These are phyloP conservation scores for Seiridium cupressi DNA, from an alignment of 2,329 filamentous ascomycete genomes.

Conservation along the genomic window DNA sequence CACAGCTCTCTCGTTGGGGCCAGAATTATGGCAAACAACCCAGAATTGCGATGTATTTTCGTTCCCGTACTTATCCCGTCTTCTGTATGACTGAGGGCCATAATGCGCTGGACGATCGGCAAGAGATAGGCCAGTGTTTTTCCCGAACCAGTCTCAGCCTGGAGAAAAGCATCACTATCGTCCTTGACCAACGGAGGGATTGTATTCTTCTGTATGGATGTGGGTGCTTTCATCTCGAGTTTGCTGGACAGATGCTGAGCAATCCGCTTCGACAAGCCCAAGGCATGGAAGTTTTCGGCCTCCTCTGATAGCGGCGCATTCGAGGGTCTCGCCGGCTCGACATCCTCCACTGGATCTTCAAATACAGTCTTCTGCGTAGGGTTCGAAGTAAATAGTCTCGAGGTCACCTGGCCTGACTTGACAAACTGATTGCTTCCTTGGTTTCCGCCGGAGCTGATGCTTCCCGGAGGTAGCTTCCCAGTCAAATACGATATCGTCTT, in stretches of 20 bases:
- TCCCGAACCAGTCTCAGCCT: conserved; percentile 95
- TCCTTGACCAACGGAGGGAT: conserved; percentile 77
- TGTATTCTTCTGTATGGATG: conserved; percentile 89
- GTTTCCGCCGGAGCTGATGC: conserved; percentile 28
- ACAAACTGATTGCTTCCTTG: too few species aligned
- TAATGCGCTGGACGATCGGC: conserved; percentile 85
- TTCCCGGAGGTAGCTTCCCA: conserved; percentile 34
- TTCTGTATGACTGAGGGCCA: conserved; percentile 65
- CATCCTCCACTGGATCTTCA: conserved; percentile 44
- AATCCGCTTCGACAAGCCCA: conserved; percentile 78
- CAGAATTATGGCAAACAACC: conserved; percentile 89
- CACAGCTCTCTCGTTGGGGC: conserved; percentile 92
- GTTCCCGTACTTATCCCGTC: conserved; percentile 41
- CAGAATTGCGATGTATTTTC: conserved; percentile 77
- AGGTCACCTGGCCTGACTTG: conserved; percentile 42
- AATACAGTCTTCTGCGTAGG: conserved; percentile 67
- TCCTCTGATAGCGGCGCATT: conserved; percentile 88
- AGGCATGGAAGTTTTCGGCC: conserved; percentile 78
- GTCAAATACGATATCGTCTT: conserved; percentile 29
- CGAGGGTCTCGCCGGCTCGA: conserved; percentile 68
- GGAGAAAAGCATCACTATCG: conserved; percentile 89
- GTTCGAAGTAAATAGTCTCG: conserved; percentile 90
- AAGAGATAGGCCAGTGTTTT: conserved; percentile 96
- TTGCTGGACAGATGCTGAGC: conserved; percentile 83
- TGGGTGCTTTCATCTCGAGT: conserved; percentile 85